Conservation (phyloP, 352 stramenopile genomes). For the Aphanomyces astaci region DNA sequence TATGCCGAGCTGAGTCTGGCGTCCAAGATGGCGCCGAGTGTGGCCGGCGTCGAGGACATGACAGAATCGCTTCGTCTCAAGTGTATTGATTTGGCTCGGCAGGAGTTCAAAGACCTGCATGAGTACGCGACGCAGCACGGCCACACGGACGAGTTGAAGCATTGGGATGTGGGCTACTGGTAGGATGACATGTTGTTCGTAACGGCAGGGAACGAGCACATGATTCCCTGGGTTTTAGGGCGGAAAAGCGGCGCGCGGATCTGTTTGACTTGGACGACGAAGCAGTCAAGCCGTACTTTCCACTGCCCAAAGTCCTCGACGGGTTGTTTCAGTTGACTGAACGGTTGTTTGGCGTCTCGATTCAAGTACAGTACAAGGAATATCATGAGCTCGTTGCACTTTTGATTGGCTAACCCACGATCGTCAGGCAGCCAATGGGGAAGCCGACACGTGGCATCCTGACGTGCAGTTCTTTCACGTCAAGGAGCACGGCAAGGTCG, state of each 20-base stretch:
- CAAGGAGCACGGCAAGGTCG: conserved; percentile 41
- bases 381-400: background rate
- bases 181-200: conserved; percentile 24
- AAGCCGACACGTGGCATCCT: conserved; percentile 79
- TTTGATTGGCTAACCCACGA: background rate
- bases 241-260: conserved; percentile 92
- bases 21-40: conserved; percentile 93
- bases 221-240: conserved; percentile 32
- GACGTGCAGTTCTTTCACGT: conserved; percentile 91
- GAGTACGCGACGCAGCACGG: conserved; percentile 80
- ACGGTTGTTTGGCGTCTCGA: conserved; percentile 91
- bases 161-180: conserved; percentile 95
- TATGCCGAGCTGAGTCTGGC: conserved; percentile 91
- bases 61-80: conserved; percentile 90
- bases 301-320: conserved; percentile 87
- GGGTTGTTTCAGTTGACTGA: conserved; percentile 95
- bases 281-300: conserved; percentile 96
- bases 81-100: conserved; percentile 83
- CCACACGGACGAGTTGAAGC: conserved; percentile 68
- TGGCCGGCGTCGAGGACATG: conserved; percentile 89
- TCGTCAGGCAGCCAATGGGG: background rate
- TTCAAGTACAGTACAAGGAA: conserved; percentile 41
- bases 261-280: conserved; percentile 95
- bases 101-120: conserved; percentile 86
- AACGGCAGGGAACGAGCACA: no score